phyloP scores from a whole-genome alignment of 2,329 filamentous ascomycete species.

The Penicillium palitans region DNA sequence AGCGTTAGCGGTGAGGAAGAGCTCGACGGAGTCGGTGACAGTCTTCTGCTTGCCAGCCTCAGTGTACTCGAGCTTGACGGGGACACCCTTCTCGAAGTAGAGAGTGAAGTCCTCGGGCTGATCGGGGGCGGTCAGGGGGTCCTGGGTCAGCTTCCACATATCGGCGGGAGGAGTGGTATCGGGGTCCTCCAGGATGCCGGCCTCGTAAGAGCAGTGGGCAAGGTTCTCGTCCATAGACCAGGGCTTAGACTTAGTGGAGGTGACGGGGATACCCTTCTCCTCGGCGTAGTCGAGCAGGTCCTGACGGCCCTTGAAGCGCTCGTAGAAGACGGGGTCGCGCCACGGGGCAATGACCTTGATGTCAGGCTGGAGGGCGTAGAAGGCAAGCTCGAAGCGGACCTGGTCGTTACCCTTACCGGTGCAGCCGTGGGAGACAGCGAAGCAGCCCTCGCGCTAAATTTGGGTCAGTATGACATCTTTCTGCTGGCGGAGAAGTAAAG shows the following conservation, averaged over 20 bases:
- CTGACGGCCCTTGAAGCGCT: constrained; percentile 51
- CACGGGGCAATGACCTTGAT: constrained; percentile 54
- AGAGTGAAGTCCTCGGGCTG: constrained; percentile 70
- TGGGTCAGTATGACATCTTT: neutral
- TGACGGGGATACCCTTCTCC: constrained; percentile 50
- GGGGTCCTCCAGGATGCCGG: constrained; percentile 61
- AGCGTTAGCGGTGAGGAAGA: constrained; percentile 71
- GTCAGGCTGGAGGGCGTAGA: constrained; percentile 50
- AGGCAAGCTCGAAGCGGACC: constrained; percentile 53
- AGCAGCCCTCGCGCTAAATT: constrained; percentile 45
- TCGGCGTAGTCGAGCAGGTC: constrained; percentile 52
- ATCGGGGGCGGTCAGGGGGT: constrained; percentile 69
- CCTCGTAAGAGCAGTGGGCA: constrained; percentile 72
- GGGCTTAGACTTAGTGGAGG: constrained; percentile 51
- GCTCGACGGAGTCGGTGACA: constrained; percentile 67
- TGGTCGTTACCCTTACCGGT: constrained; percentile 53
- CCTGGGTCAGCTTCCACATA: constrained; percentile 72
- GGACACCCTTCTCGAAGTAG: constrained; percentile 73
- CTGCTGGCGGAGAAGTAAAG: neutral
- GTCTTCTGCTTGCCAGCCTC: constrained; percentile 53
- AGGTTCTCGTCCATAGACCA: constrained; percentile 56
- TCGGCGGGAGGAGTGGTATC: constrained; percentile 66
- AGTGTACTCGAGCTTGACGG: constrained; percentile 63
- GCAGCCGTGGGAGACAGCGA: constrained; percentile 47
- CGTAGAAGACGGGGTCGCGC: constrained; percentile 51